phyloP scores from a whole-genome alignment of 495 filamentous ascomycete genomes.

The Penicillium canescens region DNA sequence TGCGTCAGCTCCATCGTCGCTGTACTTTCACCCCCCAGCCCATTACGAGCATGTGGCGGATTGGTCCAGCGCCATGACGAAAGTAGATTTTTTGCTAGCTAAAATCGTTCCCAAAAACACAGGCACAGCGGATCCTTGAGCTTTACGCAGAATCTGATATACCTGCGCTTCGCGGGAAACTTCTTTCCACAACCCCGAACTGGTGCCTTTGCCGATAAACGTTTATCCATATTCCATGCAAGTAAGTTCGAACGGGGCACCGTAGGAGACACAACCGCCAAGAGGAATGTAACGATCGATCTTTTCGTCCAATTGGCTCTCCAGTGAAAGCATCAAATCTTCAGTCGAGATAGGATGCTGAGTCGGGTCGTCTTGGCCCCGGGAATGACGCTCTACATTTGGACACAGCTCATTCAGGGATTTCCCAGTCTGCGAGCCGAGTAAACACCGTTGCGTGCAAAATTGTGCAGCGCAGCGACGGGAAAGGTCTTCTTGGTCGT shows the following conservation, averaged over 20 bases:
- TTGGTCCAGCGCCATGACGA: conserved; percentile 36
- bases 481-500: conserved; percentile 10
- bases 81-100: conserved; percentile 38
- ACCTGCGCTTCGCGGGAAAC: no score
- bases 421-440: conserved; percentile 34
- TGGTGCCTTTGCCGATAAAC: conserved; percentile 48
- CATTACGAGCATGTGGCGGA: conserved; percentile 49
- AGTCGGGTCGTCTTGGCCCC: conserved; percentile 1
- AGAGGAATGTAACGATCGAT: conserved; percentile 27
- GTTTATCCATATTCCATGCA: conserved; percentile 46
- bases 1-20: conserved; percentile 12
- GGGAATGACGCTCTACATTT: conserved; percentile 39
- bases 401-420: conserved; percentile 41
- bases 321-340: conserved; percentile 13
- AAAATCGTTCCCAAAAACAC: no score
- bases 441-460: conserved; percentile 49
- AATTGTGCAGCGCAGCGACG: conserved; percentile 24
- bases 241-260: conserved; percentile 42
- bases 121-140: no score
- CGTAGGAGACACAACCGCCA: conserved; percentile 19
- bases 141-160: no score
- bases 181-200: no score
- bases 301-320: conserved; percentile 28
- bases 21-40: conserved; percentile 41
- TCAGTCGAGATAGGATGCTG: conserved; percentile 21